A percentile compares a stretch with the other conserved stretches of the same genome.
Conservation (phyloP, 1,284 basidiomycete species). For the Ceratobasidium sp. region DNA sequence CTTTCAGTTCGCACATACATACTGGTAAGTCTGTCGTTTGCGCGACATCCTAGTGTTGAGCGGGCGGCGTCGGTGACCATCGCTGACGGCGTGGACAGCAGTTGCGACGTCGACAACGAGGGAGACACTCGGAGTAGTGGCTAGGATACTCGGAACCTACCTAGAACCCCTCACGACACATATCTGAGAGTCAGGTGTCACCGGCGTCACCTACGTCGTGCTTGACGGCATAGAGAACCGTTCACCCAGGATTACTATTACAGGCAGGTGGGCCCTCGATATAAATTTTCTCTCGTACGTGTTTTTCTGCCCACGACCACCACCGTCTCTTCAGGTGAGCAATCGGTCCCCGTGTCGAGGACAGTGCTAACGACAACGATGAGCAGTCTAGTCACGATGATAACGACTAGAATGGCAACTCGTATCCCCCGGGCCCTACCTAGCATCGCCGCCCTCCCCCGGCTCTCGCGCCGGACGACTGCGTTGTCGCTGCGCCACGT, state of each 20-base stretch:
- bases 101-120: neutral
- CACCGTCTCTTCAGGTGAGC: slow-evolving; percentile 28
- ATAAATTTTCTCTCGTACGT: slow-evolving; percentile 42
- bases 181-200: neutral
- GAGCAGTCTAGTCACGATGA: slow-evolving; percentile 16
- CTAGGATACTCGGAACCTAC: too few species aligned
- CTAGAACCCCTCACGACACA: too few species aligned
- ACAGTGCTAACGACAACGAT: slow-evolving; percentile 10
- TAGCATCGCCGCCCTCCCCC: slow-evolving; percentile 7
- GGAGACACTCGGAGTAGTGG: neutral
- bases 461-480: slow-evolving; percentile 22
- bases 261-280: slow-evolving; percentile 43
- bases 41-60: neutral
- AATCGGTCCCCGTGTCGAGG: neutral
- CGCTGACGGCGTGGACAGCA: slow-evolving; percentile 5
- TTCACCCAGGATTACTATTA: slow-evolving; percentile 44
- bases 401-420: slow-evolving; percentile 15
- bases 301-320: slow-evolving; percentile 33
- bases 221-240: slow-evolving; percentile 44
- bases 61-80: neutral
- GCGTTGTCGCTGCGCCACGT: slow-evolving; percentile 37
- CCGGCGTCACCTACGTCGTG: slow-evolving; percentile 33
- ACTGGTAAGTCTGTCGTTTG: slow-evolving; percentile 16
- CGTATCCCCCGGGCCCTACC: slow-evolving; percentile 18
- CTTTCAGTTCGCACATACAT: neutral